A percentile compares a stretch with the other conserved stretches of the same genome.
phyloP scores from a whole-genome alignment of 768 basidiomycete genomes.

The Suillus bovinus region DNA sequence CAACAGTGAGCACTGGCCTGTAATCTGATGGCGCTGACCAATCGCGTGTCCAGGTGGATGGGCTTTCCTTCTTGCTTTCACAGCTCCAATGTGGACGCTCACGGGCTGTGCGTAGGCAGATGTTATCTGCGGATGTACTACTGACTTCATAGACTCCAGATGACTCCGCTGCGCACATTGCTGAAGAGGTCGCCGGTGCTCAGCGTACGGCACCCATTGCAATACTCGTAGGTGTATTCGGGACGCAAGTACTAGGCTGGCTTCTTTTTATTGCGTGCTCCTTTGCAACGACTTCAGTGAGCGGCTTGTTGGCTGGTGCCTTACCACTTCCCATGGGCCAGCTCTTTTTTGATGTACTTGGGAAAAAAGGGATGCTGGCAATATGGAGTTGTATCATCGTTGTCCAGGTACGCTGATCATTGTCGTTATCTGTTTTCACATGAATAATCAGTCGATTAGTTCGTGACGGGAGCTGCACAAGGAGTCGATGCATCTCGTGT shows the following conservation, averaged over 20 bases:
- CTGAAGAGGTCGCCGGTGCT: constrained; percentile 70
- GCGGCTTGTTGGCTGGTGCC: constrained; percentile 44
- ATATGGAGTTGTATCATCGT: constrained; percentile 74
- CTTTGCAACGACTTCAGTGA: constrained; percentile 59
- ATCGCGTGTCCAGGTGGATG: constrained; percentile 52
- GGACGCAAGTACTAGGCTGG: constrained; percentile 65
- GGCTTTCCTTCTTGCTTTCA: constrained; percentile 74
- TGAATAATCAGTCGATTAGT: constrained; percentile 37
- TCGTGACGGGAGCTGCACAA: constrained; percentile 73
- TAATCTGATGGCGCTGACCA: not conserved
- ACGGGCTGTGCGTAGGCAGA: constrained; percentile 59
- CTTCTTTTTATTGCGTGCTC: constrained; percentile 64
- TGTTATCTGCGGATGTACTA: not conserved
- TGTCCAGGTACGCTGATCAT: constrained; percentile 42
- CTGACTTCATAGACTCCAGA: constrained; percentile 39
- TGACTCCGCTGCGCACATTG: constrained; percentile 75
- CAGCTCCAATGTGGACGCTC: constrained; percentile 77
- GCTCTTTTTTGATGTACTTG: constrained; percentile 62
- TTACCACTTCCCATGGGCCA: constrained; percentile 74
- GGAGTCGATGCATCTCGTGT: constrained; percentile 75
- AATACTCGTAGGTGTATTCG: constrained; percentile 62
- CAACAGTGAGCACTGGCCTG: constrained; percentile 43
- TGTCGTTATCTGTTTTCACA: not conserved
- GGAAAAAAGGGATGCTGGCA: constrained; percentile 69
- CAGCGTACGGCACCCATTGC: constrained; percentile 66